Evolutionary conservation across 2,329 filamentous ascomycete genomes (phyloP).

Genomic region (Aspergillus flavus): DNA sequence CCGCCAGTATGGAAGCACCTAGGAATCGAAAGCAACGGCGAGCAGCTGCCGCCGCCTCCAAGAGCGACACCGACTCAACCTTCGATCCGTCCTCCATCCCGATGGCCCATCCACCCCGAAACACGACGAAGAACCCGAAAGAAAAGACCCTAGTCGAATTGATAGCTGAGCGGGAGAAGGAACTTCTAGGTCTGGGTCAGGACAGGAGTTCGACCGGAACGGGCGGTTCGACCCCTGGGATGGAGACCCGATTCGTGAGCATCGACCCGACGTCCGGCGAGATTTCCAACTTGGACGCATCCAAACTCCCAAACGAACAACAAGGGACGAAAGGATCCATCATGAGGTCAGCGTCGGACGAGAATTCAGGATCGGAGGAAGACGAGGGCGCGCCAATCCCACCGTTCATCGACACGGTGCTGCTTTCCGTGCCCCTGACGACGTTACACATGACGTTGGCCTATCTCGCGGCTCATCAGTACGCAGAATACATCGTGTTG

Average conservation of each 20-base stretch:
- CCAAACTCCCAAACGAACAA: constrained; percentile 23
- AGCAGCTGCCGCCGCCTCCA: constrained; percentile 27
- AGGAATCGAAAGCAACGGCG: constrained; percentile 46
- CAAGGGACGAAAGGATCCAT: background rate
- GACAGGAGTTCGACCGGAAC: constrained; percentile 8
- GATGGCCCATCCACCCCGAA: constrained; percentile 30
- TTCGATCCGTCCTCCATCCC: constrained; percentile 38
- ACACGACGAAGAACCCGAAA: constrained; percentile 19
- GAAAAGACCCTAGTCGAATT: constrained; percentile 48
- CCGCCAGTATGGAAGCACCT: constrained; percentile 29
- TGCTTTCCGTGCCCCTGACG: constrained; percentile 46
- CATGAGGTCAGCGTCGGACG: background rate
- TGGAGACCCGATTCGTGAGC: constrained; percentile 36
- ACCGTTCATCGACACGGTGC: constrained; percentile 46
- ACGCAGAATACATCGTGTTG: constrained; percentile 42
- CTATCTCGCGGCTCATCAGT: constrained; percentile 51
- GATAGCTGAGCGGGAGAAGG: constrained; percentile 46
- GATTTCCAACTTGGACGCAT: constrained; percentile 27
- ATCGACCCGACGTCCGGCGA: constrained; percentile 30
- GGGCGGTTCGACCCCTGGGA: background rate
- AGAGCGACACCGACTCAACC: constrained; percentile 18
- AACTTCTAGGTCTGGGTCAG: constrained; percentile 27
- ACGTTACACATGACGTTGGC: constrained; percentile 49
- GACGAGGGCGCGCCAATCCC: constrained; percentile 28
- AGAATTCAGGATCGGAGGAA: background rate